phyloP scores from a whole-genome alignment of 345 rosid genomes.

The Aquilaria yunnanensis region DNA sequence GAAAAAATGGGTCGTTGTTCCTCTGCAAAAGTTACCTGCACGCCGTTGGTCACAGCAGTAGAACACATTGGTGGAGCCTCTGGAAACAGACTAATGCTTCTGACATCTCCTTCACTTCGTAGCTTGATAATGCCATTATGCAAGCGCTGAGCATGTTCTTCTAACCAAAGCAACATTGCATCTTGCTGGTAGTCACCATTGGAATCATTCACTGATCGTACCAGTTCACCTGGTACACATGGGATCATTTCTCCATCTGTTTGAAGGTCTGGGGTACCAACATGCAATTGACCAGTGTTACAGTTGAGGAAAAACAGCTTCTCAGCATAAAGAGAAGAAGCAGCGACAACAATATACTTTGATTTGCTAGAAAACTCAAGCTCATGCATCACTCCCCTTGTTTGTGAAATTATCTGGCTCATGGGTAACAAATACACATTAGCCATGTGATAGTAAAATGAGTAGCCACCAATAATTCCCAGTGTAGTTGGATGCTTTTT shows the following conservation, averaged over 20 bases:
- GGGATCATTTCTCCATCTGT: slow-evolving; percentile 55
- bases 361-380: slow-evolving; percentile 22
- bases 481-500: slow-evolving; percentile 3
- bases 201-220: slow-evolving; percentile 42
- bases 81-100: slow-evolving; percentile 61
- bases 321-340: slow-evolving; percentile 24
- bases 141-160: slow-evolving; percentile 70
- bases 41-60: slow-evolving; percentile 70
- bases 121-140: slow-evolving; percentile 51
- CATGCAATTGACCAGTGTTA: slow-evolving; percentile 57
- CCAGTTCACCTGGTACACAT: slow-evolving; percentile 65
- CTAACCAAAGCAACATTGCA: slow-evolving; percentile 85
- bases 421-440: slow-evolving; percentile 71
- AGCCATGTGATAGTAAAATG: slow-evolving; percentile 36
- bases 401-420: slow-evolving; percentile 33
- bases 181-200: slow-evolving; percentile 52
- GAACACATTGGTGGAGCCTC: slow-evolving; percentile 73
- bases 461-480: slow-evolving; percentile 86
- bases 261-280: slow-evolving; percentile 44
- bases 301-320: slow-evolving; percentile 82
- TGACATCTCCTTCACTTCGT: slow-evolving; percentile 26
- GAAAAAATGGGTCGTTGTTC: background rate
- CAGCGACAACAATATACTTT: slow-evolving; percentile 50
- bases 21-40: slow-evolving; percentile 38
- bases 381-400: slow-evolving; percentile 23